A percentile compares a stretch with the other conserved stretches of the same genome.
These are phyloP conservation scores for Cichorium intybus DNA, from an alignment of 140 eudicot species.

Conservation along the genomic window DNA sequence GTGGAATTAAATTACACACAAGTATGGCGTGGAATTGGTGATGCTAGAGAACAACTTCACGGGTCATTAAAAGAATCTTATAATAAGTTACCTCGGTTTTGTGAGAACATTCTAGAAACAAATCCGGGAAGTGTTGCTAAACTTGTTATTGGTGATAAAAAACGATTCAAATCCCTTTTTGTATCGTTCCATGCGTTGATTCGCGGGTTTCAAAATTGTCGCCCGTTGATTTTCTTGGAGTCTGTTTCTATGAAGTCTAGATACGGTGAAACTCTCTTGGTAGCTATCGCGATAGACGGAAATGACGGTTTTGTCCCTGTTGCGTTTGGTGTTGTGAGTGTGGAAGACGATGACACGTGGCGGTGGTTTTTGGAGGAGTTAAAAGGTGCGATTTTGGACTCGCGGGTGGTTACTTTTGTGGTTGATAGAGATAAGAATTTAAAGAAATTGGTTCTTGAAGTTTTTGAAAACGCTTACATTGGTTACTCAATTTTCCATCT, in stretches of 20 bases:
- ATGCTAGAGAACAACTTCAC: conserved; percentile 60
- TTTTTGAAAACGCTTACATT: conserved; percentile 49
- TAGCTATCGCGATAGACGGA: conserved; percentile 66
- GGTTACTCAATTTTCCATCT: conserved; percentile 81
- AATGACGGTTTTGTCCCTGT: conserved; percentile 64
- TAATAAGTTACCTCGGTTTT: conserved; percentile 56
- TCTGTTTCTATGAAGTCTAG: conserved; percentile 52
- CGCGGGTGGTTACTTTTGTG: conserved; percentile 53
- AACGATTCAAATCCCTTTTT: conserved; percentile 52
- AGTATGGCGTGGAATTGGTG: conserved; percentile 58
- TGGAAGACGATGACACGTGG: conserved; percentile 62
- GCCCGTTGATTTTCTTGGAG: conserved; percentile 72
- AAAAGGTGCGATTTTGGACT: conserved; percentile 37
- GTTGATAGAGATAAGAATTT: conserved; percentile 63
- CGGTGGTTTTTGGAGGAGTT: conserved; percentile 64
- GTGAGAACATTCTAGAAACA: conserved; percentile 46
- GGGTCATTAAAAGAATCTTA: conserved; percentile 63
- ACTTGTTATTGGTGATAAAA: conserved; percentile 45
- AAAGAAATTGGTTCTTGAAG: conserved; percentile 37
- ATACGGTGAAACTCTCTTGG: conserved; percentile 57
- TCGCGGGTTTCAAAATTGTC: conserved; percentile 57
- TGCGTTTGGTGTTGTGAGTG: conserved; percentile 64
- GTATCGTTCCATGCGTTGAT: conserved; percentile 45
- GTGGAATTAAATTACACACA: conserved; percentile 51
- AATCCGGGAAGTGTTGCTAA: conserved; percentile 64